Base-by-base conservation (phyloP, 768 basidiomycete genomes). In the Serendipita sp. region DNA sequence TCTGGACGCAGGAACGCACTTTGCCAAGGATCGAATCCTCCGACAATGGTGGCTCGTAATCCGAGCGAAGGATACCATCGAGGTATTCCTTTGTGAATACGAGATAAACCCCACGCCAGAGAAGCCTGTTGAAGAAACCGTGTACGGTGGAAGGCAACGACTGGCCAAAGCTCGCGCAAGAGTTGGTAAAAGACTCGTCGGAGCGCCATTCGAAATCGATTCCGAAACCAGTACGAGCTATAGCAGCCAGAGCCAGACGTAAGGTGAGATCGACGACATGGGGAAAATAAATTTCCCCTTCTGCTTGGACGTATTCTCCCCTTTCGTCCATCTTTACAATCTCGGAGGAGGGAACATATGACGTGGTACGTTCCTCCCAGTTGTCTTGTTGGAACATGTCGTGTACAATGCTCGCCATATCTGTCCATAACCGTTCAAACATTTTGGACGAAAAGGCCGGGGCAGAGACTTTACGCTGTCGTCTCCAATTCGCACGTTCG, bases 181-280 rank as follows among this genome's bases (percentile, higher is more conserved):
- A 30, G 4, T 58, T 58, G 4, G 53, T 58, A 58, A 58, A 58
- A 1, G 53, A 58, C n/a, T 58, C 53, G 24, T 33, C 53, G 17
- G 53, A 28, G n/a, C 53, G 53, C 53, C 53, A 58, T 58, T 58
- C 53, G 31, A 58, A 58, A n/a, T 58, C 24, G 53, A 58, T 58
- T 22, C 53, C 53, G n/a, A 58, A 58, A 11, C 53, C 53, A 33
- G 53, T 58, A 58, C 53, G 53, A 33, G 53, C 53, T 17, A 58
- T 58, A 3, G 53, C 53, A 17, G 53, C 53, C 22, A 58, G 24
- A 13, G 53, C 53, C 53, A 58, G 22, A n/a, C 53, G 53, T 24
- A 58, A 31, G 22, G 53, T 58, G 53, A 58, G 22, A 31, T 58
- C 53, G 22, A 58, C 53, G 24, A 58, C 53, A 24, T 58, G 22